Percentiles rank a stretch among this genome's conserved stretches.
Conservation (phyloP, 768 basidiomycete species). For the Boletus pseudo-olivaceus region DNA sequence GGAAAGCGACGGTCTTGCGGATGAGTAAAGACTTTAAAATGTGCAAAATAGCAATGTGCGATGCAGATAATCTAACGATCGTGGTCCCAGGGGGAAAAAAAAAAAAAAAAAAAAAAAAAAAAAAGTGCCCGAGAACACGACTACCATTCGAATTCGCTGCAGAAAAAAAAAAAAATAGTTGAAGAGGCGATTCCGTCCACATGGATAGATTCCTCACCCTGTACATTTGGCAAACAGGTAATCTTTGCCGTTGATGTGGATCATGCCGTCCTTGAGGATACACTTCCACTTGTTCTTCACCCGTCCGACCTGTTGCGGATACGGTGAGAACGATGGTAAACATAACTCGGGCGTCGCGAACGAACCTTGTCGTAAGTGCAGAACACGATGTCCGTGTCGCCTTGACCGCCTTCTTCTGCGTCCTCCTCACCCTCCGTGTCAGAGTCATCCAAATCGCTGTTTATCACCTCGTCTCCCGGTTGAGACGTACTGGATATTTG, state of each 20-base stretch:
- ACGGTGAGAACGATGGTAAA: not conserved
- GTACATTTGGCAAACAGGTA: conserved; percentile 97
- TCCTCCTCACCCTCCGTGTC: conserved; percentile 87
- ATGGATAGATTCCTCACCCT: conserved; percentile 61
- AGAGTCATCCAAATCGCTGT: conserved; percentile 94
- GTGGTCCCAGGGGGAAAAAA: not conserved
- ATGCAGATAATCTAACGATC: conserved; percentile 22
- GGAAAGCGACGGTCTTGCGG: conserved; percentile 14
- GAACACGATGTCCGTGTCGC: conserved; percentile 89
- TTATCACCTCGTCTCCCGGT: conserved; percentile 79
- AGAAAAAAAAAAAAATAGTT: not conserved
- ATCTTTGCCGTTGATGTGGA: conserved; percentile 94
- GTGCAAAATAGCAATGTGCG: conserved; percentile 20
- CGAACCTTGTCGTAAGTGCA: conserved; percentile 97
- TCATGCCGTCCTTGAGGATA: conserved; percentile 95
- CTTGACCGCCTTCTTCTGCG: conserved; percentile 68
- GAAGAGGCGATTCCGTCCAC: not conserved
- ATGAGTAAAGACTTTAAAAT: conserved; percentile 22
- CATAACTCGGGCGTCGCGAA: conserved; percentile 1
- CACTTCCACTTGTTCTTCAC: conserved; percentile 99
- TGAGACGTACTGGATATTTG: conserved; percentile 36
- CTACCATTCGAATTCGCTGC: conserved; percentile 48
- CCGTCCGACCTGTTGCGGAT: conserved; percentile 73
- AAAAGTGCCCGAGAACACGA: not conserved
- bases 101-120: not conserved